Percentiles rank a stretch among this genome's conserved stretches.
Conservation (phyloP, 164 flowering plant genomes). For the Akebia trifoliata region DNA sequence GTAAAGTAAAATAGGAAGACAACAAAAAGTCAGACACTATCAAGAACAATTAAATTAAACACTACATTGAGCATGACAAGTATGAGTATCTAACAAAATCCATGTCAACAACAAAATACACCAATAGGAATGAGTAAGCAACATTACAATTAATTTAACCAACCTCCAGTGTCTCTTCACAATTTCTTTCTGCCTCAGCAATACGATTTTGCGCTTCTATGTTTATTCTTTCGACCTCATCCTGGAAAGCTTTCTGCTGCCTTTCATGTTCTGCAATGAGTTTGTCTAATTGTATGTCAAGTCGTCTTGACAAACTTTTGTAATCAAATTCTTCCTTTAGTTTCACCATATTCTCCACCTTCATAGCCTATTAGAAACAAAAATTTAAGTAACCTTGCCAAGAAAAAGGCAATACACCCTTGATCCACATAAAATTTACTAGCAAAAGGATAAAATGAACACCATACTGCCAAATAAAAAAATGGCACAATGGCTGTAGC, state of each 20-base stretch:
- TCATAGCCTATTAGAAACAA: conserved; percentile 71
- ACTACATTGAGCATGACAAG: not conserved
- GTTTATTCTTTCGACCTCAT: conserved; percentile 57
- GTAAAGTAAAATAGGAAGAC: not conserved
- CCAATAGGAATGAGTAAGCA: too few relatives aligned
- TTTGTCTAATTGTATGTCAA: conserved; percentile 80
- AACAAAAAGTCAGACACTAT: conserved; percentile 1
- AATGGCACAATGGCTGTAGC: too few relatives aligned
- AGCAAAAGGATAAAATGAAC: not conserved
- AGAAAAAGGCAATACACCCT: not conserved
- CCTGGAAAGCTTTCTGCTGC: conserved; percentile 70
- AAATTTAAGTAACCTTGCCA: not conserved
- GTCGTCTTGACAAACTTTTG: conserved; percentile 81
- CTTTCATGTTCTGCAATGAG: conserved; percentile 84
- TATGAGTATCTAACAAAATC: not conserved
- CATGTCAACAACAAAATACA: too few relatives aligned
- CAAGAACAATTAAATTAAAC: not conserved
- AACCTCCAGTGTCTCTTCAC: conserved; percentile 77
- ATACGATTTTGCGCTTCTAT: conserved; percentile 53
- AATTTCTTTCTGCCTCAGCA: conserved; percentile 62
- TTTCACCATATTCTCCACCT: conserved; percentile 95
- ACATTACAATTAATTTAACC: conserved; percentile 7
- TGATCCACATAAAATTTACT: not conserved
- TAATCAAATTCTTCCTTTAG: conserved; percentile 96
- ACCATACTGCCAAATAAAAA: not conserved